A percentile compares a stretch with the other conserved stretches of the same genome.
These are phyloP conservation scores for Cucumis sativus DNA, from an alignment of 306 rosid species.

Conservation along the genomic window DNA sequence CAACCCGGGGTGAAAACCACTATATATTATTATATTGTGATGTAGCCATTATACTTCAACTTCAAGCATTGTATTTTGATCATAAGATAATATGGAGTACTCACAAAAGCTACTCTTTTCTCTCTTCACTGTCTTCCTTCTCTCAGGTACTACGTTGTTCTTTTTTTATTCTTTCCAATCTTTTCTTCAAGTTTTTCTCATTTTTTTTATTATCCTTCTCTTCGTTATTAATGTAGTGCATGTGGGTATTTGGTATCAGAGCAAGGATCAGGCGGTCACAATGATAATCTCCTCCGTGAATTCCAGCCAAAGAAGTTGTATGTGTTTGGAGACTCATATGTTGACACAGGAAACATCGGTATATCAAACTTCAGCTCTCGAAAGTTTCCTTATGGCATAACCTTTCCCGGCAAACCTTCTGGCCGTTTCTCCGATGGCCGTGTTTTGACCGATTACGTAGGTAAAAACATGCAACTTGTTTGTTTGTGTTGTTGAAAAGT, in stretches of 20 bases:
- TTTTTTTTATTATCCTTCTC: too few relatives aligned
- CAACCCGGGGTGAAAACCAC: too few relatives aligned
- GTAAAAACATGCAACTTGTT: conserved; percentile 4
- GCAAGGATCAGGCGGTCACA: not conserved
- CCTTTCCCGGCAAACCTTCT: conserved; percentile 34
- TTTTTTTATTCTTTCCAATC: too few relatives aligned
- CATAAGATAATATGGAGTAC: not conserved
- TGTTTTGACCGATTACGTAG: conserved; percentile 32
- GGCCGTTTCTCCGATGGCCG: conserved; percentile 11
- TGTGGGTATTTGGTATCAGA: not conserved
- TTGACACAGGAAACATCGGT: conserved; percentile 33
- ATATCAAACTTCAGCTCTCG: conserved; percentile 15
- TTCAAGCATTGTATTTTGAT: too few relatives aligned
- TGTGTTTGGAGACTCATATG: conserved; percentile 36
- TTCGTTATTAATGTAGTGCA: not conserved
- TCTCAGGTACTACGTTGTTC: not conserved
- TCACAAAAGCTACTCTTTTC: not conserved
- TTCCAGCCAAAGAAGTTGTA: conserved; percentile 22
- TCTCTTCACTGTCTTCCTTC: not conserved
- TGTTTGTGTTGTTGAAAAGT: not conserved
- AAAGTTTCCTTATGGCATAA: conserved; percentile 32
- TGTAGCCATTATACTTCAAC: not conserved
- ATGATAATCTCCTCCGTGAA: not conserved
- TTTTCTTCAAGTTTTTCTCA: too few relatives aligned
- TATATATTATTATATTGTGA: too few relatives aligned